Evolutionary conservation across 2,329 filamentous ascomycete genomes (phyloP).

Genomic region (Sporothrix pseudoabietina): DNA sequence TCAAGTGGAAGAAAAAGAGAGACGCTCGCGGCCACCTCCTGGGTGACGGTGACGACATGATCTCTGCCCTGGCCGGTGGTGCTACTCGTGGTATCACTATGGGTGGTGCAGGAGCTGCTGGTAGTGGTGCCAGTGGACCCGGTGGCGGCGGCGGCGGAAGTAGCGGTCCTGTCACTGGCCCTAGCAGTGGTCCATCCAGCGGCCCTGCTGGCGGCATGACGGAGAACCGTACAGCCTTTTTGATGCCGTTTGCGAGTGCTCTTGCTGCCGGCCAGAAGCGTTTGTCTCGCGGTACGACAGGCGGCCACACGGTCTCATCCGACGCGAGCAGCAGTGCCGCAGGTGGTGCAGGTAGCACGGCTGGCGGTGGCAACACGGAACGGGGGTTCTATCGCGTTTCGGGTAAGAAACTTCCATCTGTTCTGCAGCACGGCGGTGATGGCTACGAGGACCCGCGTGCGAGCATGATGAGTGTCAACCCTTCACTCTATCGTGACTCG

Average conservation of each 20-base stretch:
- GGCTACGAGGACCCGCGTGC: constrained; percentile 51
- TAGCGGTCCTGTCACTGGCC: constrained; percentile 25
- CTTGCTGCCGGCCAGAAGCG: constrained; percentile 49
- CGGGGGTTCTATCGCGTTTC: constrained; percentile 66
- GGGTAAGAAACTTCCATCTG: constrained; percentile 65
- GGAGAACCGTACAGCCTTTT: constrained; percentile 50
- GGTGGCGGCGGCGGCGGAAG: constrained; percentile 32
- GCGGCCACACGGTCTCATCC: not conserved
- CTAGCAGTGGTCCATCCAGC: constrained; percentile 31
- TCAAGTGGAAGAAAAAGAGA: constrained; percentile 55
- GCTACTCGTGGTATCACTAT: constrained; percentile 24
- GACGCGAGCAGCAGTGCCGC: constrained; percentile 39
- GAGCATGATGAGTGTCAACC: constrained; percentile 32
- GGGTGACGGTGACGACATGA: constrained; percentile 43
- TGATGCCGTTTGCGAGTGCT: constrained; percentile 54
- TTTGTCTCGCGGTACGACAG: constrained; percentile 33
- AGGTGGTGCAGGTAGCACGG: constrained; percentile 40
- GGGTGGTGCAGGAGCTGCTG: constrained; percentile 24
- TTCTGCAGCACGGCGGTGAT: constrained; percentile 63
- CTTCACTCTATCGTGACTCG: constrained; percentile 37
- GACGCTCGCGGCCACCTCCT: constrained; percentile 46
- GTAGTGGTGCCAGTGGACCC: constrained; percentile 36
- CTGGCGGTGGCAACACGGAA: constrained; percentile 42
- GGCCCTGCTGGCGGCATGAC: constrained; percentile 44
- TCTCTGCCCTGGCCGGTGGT: constrained; percentile 3